Evolutionary conservation across 1,139 yeast genomes (phyloP).

Genomic region (Hyphopichia pseudoburtonii): DNA sequence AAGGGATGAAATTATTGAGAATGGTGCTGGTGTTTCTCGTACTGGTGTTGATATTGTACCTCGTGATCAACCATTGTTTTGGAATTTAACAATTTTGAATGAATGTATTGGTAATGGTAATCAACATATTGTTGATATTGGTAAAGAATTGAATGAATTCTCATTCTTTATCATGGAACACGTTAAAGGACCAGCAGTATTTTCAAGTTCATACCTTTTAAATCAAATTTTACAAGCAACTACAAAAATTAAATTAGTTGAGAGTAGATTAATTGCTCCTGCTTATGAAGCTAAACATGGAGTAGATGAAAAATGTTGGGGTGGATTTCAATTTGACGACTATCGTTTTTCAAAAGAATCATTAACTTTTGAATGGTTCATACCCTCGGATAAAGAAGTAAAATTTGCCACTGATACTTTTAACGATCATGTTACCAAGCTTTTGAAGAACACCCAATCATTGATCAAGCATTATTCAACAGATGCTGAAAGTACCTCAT

Average conservation of each 20-base stretch:
- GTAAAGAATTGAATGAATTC: constrained; percentile 49
- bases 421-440: constrained; percentile 45
- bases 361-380: constrained; percentile 70
- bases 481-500: constrained; percentile 16
- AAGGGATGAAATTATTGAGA: constrained; percentile 70
- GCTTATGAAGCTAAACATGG: constrained; percentile 27
- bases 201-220: constrained; percentile 50
- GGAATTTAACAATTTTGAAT: constrained; percentile 71
- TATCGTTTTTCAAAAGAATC: constrained; percentile 40
- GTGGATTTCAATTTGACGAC: constrained; percentile 61
- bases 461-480: constrained; percentile 31
- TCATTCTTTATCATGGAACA: constrained; percentile 52
- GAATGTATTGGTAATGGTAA: constrained; percentile 75
- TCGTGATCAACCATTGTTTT: constrained; percentile 72
- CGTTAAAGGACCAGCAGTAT: constrained; percentile 65
- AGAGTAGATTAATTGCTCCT: constrained; percentile 54
- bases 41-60: constrained; percentile 69
- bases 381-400: constrained; percentile 60
- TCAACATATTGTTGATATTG: constrained; percentile 41
- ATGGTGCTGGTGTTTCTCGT: constrained; percentile 80
- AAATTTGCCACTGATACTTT: constrained; percentile 63
- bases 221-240: constrained; percentile 69
- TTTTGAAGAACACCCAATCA: constrained; percentile 42
- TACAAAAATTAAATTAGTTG: constrained; percentile 58
- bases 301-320: constrained; percentile 64